phyloP scores from a whole-genome alignment of 176 grass and related monocot species.

The Secale cereale region DNA sequence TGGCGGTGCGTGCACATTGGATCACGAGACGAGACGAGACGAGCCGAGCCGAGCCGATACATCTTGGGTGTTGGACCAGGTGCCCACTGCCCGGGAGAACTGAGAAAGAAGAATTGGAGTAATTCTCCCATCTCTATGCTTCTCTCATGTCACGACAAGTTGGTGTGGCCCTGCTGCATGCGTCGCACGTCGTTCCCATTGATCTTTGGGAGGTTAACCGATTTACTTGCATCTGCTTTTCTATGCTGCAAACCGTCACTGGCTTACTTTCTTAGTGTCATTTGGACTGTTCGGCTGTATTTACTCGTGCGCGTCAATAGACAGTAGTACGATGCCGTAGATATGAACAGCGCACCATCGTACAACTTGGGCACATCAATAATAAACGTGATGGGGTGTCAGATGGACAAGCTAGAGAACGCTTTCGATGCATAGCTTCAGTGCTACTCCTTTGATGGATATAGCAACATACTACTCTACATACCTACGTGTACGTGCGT shows the following conservation, averaged over 20 bases:
- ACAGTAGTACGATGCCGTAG: not conserved
- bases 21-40: not conserved
- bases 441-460: not conserved
- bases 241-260: no score
- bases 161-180: no score
- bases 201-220: not conserved
- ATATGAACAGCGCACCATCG: not conserved
- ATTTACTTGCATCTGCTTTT: no score
- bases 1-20: not conserved
- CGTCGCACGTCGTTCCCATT: not conserved
- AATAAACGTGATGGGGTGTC: not conserved
- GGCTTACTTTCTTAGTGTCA: not conserved
- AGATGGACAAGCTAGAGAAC: not conserved
- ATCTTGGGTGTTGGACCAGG: not conserved
- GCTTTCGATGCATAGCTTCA: not conserved
- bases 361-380: not conserved
- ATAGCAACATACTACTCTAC: not conserved
- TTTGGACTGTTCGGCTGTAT: not conserved
- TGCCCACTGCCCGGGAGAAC: not conserved
- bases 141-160: not conserved
- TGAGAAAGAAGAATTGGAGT: not conserved
- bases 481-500: not conserved
- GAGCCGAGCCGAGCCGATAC: no score
- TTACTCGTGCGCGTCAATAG: not conserved
- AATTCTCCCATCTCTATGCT: conserved; percentile 2